These are phyloP conservation scores for Daldinia concentrica DNA, from an alignment of 495 filamentous ascomycete genomes.

Conservation along the genomic window DNA sequence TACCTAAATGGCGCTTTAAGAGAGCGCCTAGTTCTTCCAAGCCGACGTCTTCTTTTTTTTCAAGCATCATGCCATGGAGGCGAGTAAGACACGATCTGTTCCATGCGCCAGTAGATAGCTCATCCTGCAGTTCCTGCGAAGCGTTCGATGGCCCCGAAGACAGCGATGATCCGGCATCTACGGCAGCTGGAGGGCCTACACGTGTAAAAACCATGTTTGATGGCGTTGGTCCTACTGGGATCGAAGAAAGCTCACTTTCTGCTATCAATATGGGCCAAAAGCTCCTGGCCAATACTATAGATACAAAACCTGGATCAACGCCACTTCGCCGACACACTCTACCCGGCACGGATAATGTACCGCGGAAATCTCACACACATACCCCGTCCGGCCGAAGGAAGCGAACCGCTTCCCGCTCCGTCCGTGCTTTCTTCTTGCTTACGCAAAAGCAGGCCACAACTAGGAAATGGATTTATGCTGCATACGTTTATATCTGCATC, in stretches of 20 bases:
- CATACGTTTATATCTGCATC: constrained; percentile 76
- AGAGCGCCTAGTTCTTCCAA: constrained; percentile 50
- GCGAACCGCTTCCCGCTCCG: constrained; percentile 69
- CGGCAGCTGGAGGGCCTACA: constrained; percentile 13
- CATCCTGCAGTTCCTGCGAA: constrained; percentile 48
- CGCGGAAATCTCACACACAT: constrained; percentile 52
- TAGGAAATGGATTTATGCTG: constrained; percentile 85
- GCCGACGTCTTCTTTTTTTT: constrained; percentile 39
- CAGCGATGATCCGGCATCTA: constrained; percentile 22
- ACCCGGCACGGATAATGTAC: constrained; percentile 48
- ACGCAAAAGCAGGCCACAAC: constrained; percentile 78
- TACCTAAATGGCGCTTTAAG: constrained; percentile 90
- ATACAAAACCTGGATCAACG: constrained; percentile 26
- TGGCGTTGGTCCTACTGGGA: neutral
- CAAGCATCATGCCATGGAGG: constrained; percentile 43
- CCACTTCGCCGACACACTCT: constrained; percentile 63
- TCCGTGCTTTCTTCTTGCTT: constrained; percentile 80
- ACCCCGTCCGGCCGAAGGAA: constrained; percentile 74
- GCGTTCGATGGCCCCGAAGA: constrained; percentile 43
- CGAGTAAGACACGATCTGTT: constrained; percentile 47
- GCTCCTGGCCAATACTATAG: constrained; percentile 27
- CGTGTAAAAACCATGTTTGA: constrained; percentile 24
- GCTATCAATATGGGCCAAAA: constrained; percentile 12
- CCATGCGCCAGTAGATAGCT: constrained; percentile 42
- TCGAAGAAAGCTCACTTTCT: constrained; percentile 11